Evolutionary conservation across 1,284 basidiomycete genomes (phyloP).

Genomic region (Bjerkandera adusta): DNA sequence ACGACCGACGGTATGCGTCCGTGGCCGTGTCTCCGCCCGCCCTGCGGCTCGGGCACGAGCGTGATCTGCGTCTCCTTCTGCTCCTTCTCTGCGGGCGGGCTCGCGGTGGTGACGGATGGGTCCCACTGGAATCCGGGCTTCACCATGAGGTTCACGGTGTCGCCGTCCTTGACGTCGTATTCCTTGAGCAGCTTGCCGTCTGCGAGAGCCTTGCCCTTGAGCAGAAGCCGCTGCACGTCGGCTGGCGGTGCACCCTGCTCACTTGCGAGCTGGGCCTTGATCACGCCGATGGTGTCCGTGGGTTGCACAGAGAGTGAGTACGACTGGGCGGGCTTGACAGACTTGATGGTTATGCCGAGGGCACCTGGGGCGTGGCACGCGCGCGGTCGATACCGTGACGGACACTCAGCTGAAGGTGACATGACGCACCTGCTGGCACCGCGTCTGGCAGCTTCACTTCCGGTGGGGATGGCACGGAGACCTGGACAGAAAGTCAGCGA

Average conservation of each 20-base stretch:
- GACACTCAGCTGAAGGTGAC: neutral
- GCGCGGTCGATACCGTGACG: neutral
- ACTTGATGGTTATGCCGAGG: slow-evolving; percentile 83
- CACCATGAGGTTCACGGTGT: slow-evolving; percentile 80
- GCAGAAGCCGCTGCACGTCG: slow-evolving; percentile 76
- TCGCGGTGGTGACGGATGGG: slow-evolving; percentile 36
- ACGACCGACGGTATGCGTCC: slow-evolving; percentile 72
- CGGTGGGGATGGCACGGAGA: slow-evolving; percentile 58
- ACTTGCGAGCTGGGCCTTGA: slow-evolving; percentile 72
- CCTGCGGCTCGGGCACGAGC: slow-evolving; percentile 25
- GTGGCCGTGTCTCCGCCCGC: slow-evolving; percentile 36
- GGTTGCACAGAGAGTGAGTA: slow-evolving; percentile 70
- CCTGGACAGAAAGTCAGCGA: slow-evolving; percentile 32
- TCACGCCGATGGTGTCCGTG: slow-evolving; percentile 75
- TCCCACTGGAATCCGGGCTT: slow-evolving; percentile 76
- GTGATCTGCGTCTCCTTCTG: slow-evolving; percentile 19
- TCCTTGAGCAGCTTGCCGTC: slow-evolving; percentile 87
- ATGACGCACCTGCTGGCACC: slow-evolving; percentile 35
- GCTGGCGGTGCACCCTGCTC: slow-evolving; percentile 66
- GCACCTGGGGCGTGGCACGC: slow-evolving; percentile 34
- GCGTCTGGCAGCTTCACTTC: slow-evolving; percentile 39
- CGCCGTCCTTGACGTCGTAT: slow-evolving; percentile 78
- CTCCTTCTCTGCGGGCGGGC: slow-evolving; percentile 9
- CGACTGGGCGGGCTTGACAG: slow-evolving; percentile 79
- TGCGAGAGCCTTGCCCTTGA: slow-evolving; percentile 90